Base-by-base conservation (phyloP, 345 rosid genomes). In the Psidium guajava region DNA sequence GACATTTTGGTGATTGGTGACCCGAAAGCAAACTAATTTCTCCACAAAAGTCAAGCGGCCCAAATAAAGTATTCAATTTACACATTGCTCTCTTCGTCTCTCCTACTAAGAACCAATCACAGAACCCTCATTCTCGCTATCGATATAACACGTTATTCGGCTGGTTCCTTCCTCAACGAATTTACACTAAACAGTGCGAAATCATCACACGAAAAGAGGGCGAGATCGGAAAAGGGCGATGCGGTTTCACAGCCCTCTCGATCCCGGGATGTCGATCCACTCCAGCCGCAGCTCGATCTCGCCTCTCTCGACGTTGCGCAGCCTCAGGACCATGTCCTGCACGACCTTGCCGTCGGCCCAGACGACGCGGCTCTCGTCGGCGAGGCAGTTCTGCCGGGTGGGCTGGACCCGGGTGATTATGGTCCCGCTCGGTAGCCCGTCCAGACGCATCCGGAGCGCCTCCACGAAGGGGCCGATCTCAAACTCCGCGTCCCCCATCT, bases 401-500 rank as follows among this genome's bases (percentile, higher is more conserved):
- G 98, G 98, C 82, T 82, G 87, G 49, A 93, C 86, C 61, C 86
- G 92, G 14, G 93, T 85, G 84, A 97, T 89, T 50, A 92, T 87
- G 83, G 96, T 93, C 86, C 97, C 98, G 84, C 59, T 87, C 27
- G 98, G 95, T 21, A 92, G 74, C 59, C 87, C 90, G 0, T 50
- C 84, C 82, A 50, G 40, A 1, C 40, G 32, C 84, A 92, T 87
- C 91, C 84, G 91, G 73, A 92, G 89, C 58, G 95, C 96, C 86
- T 93, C 94, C 32, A 95, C 83, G 32, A 86, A 97, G 1, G 93
- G 75, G 83, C 86, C 90, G 58, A 97, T 92, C 87, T 90, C 92
- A 75, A 98, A 90, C 88, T 96, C 98, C 1, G 98, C 98, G 82
- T 98, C 93, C 55, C 99, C 99, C 99, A 96, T 96, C 87, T 90